Evolutionary conservation across 2,329 filamentous ascomycete species (phyloP).

Genomic region (Apiospora malaysiana): DNA sequence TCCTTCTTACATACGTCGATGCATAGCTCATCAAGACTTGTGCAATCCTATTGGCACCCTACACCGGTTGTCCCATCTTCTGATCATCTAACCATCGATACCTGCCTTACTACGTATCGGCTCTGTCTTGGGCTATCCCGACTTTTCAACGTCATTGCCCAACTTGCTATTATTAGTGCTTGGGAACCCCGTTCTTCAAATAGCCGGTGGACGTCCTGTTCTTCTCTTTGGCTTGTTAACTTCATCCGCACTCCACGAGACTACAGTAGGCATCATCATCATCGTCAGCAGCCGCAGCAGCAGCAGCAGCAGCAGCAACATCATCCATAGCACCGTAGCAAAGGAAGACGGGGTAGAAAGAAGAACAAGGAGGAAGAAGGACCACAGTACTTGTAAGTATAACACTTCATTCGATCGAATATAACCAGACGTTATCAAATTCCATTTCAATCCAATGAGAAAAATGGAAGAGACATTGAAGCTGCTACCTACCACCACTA

Average conservation of each 20-base stretch:
- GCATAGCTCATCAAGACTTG: too few relatives aligned
- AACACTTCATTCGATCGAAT: background rate
- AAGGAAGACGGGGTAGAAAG: background rate
- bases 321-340: background rate
- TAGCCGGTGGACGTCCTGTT: background rate
- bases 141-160: conserved; percentile 19
- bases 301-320: too few relatives aligned
- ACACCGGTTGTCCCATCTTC: conserved; percentile 10
- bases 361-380: background rate
- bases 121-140: conserved; percentile 3
- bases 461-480: background rate
- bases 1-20: background rate
- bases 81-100: conserved; percentile 12
- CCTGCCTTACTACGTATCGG: background rate
- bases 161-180: conserved; percentile 16
- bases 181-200: conserved; percentile 12
- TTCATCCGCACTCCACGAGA: background rate
- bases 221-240: background rate
- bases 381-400: conserved; percentile 17
- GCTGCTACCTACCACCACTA: background rate
- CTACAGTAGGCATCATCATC: background rate
- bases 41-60: background rate
- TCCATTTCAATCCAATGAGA: conserved; percentile 18
- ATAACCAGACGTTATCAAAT: background rate
- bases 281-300: too few relatives aligned